Evolutionary conservation across 345 rosid genomes (phyloP), one percentile per base, ranked within the genome.

Genomic region (Camelina laxa): DNA sequence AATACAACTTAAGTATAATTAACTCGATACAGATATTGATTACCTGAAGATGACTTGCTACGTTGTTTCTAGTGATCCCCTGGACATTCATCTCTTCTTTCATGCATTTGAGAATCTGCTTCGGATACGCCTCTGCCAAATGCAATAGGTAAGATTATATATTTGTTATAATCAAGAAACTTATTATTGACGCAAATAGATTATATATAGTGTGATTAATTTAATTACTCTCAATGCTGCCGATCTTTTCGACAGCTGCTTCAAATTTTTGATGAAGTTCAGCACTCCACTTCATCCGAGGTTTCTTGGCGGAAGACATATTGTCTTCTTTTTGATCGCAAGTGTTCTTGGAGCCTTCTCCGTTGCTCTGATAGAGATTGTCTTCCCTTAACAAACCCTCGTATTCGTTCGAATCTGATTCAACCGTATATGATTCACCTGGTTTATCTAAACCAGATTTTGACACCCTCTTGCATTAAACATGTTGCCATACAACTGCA

Each of bases 11-110:
- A 67, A 21, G 3, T 15, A 54, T 1, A 12, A 21, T 16, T 13
- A 33, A 33, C 2, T 8, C 9, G 27, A 22, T 33, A 14, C 9
- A 41, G 9, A 49, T 38, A 39, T 24, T 20, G 13, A 17, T 13
- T 62, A 70, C 80, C 72, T 77, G 76, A 48, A 77, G 80, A 64
- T 77, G 75, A 39, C 76, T 70, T 8, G 72, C 76, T 5, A 77
- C 61, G 20, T 64, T 64, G 47, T 49, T 49, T 56, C 72, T 56
- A 15, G 47, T 47, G 56, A 77, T 67, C 39, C 80, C 70, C 19
- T 33, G 20, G 0, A 71, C 72, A 14, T 65, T 33, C 61, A 24
- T 13, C 1, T 64, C 67, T 15, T 70, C 66, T 56, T 63, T 53
- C 75, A 76, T 76, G 3, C 0, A 16, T 70, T 65, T 77, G 11